A percentile compares a stretch with the other conserved stretches of the same genome.
These are phyloP conservation scores for Elsinoe arachidis DNA, from an alignment of 2,329 filamentous ascomycete genomes.

Conservation along the genomic window DNA sequence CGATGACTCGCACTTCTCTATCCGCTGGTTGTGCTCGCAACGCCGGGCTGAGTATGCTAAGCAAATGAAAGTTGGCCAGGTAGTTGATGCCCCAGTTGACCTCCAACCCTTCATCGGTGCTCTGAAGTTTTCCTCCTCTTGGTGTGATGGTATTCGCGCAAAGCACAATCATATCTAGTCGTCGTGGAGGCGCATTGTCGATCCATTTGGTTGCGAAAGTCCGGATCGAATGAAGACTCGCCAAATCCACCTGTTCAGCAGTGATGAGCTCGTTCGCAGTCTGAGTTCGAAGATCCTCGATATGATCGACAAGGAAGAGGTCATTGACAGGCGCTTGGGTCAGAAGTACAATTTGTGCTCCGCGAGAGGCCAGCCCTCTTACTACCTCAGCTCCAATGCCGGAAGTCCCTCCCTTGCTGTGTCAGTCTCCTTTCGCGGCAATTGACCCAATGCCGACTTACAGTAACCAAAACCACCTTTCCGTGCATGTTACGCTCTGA, in stretches of 20 bases:
- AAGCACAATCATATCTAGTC: slow-evolving; percentile 83
- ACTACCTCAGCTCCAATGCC: slow-evolving; percentile 78
- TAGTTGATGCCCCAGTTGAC: slow-evolving; percentile 93
- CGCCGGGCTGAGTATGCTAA: slow-evolving; percentile 84
- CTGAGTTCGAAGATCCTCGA: slow-evolving; percentile 71
- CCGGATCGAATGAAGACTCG: slow-evolving; percentile 81
- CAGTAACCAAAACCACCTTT: slow-evolving; percentile 87
- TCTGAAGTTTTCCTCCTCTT: slow-evolving; percentile 46
- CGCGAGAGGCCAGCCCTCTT: slow-evolving; percentile 64
- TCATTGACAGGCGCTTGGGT: slow-evolving; percentile 75
- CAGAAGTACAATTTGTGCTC: slow-evolving; percentile 84
- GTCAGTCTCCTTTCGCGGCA: slow-evolving; percentile 17
- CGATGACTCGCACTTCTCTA: slow-evolving; percentile 79
- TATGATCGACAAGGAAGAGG: slow-evolving; percentile 83
- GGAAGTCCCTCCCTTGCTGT: slow-evolving; percentile 67
- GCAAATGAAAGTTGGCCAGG: slow-evolving; percentile 86
- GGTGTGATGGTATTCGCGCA: slow-evolving; percentile 74
- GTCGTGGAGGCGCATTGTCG: slow-evolving; percentile 80
- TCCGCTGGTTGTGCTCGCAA: slow-evolving; percentile 87
- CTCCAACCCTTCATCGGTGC: slow-evolving; percentile 74
- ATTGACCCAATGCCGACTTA: slow-evolving; percentile 29
- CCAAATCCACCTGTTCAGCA: slow-evolving; percentile 86
- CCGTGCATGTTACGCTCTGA: slow-evolving; percentile 83
- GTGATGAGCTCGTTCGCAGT: slow-evolving; percentile 85
- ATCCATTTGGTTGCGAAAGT: slow-evolving; percentile 97